Conservation (phyloP, 2,329 filamentous ascomycete species). For the Epichloe coenophiala region DNA sequence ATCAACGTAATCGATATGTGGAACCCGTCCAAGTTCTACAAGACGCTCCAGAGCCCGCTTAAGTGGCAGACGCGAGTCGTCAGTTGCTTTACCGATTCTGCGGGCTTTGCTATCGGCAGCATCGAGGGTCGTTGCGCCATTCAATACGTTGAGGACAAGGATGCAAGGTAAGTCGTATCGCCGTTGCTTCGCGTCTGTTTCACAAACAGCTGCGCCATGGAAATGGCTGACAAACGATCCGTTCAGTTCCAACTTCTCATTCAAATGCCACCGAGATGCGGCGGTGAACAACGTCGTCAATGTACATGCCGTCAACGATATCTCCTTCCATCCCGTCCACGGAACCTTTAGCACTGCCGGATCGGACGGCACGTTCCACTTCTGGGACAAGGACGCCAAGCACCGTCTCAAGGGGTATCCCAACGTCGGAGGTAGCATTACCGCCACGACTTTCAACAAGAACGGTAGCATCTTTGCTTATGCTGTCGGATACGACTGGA, state of each 20-base stretch:
- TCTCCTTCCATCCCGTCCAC: constrained; percentile 92
- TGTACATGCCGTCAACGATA: constrained; percentile 91
- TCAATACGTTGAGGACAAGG: constrained; percentile 96
- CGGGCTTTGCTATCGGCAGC: constrained; percentile 86
- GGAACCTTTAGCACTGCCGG: constrained; percentile 98
- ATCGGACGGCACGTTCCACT: constrained; percentile 90
- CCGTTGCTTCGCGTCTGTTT: background rate
- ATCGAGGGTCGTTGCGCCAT: constrained; percentile 97
- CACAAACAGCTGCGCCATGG: background rate
- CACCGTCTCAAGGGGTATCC: constrained; percentile 84
- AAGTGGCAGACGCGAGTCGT: constrained; percentile 98
- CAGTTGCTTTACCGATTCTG: constrained; percentile 84
- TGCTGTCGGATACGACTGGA: constrained; percentile 94
- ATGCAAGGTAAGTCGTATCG: constrained; percentile 44
- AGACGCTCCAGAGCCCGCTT: constrained; percentile 86
- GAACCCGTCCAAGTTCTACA: constrained; percentile 84
- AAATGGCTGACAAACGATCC: background rate
- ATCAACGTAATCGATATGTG: constrained; percentile 91
- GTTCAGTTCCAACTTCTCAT: constrained; percentile 78
- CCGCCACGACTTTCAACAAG: constrained; percentile 80
- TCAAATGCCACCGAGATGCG: constrained; percentile 92
- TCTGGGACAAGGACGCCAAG: constrained; percentile 90
- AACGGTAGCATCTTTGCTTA: constrained; percentile 76
- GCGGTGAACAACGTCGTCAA: constrained; percentile 65
- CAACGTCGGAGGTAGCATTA: constrained; percentile 73